A percentile compares a stretch with the other conserved stretches of the same genome.
Conservation (phyloP, 805 yeast genomes). For the Candida insectorum region DNA sequence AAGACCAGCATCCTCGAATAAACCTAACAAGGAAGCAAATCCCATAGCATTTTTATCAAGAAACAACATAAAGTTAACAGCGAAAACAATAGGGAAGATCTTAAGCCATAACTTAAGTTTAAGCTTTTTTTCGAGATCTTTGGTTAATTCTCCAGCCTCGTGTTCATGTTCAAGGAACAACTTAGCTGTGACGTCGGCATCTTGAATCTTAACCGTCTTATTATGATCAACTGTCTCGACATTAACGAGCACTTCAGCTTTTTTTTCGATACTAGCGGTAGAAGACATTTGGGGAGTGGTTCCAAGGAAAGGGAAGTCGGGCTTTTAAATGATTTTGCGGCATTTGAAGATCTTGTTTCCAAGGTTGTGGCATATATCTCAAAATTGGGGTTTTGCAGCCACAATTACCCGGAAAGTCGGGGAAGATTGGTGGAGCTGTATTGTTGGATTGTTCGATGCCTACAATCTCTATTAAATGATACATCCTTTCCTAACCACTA, state of each 20-base stretch:
- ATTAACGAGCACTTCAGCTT: not conserved
- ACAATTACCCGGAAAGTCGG: too few species aligned
- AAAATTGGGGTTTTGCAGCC: too few species aligned
- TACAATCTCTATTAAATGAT: too few species aligned
- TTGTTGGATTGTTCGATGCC: too few species aligned
- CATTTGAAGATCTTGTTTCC: too few species aligned
- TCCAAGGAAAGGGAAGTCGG: too few species aligned
- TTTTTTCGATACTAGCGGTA: not conserved
- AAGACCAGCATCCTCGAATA: constrained; percentile 45
- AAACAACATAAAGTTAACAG: constrained; percentile 38
- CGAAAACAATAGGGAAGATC: constrained; percentile 19
- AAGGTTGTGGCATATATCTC: too few species aligned
- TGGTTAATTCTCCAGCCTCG: constrained; percentile 11
- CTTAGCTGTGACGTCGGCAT: constrained; percentile 25
- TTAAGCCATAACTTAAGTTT: constrained; percentile 12
- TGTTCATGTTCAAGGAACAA: constrained; percentile 17
- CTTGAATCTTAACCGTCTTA: constrained; percentile 1
- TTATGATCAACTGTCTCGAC: not conserved
- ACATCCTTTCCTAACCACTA: too few species aligned
- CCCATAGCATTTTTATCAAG: constrained; percentile 52
- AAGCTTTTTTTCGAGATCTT: constrained; percentile 10
- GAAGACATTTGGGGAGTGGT: too few species aligned
- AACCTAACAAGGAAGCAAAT: constrained; percentile 46
- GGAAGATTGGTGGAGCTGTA: too few species aligned
- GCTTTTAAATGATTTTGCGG: too few species aligned